Evolutionary conservation across 257 asterid species (phyloP), one percentile per base, ranked within the genome.

Genomic region (Eucommia ulmoides): DNA sequence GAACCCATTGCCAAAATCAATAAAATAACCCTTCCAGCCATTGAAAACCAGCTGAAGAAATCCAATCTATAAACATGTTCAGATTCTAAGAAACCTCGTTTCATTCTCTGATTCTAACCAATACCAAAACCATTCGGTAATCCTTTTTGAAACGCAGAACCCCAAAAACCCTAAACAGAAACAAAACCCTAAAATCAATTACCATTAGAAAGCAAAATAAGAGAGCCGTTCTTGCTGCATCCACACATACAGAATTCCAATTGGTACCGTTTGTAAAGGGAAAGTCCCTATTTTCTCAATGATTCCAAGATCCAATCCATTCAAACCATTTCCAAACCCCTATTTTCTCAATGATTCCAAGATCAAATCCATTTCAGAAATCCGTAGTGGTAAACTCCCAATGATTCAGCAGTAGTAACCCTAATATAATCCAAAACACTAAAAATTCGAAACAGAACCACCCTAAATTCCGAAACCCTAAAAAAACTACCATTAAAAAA

Each of bases 391-490:
- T 3, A 8, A 38, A 38, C 45, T 38, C 8, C 15, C 6, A 38
- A 7, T 3, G 15, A 38, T 38, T 6, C 45, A 38, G 45, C 7
- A 29, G n/a, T 38, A 5, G n/a, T 3, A 38, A 14, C n/a, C n/a
- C n/a, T n/a, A n/a, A n/a, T n/a, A n/a, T n/a, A n/a, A n/a, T n/a
- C n/a, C n/a, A n/a, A n/a, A n/a, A n/a, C n/a, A n/a, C n/a, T n/a
- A n/a, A n/a, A n/a, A n/a, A n/a, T n/a, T n/a, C n/a, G n/a, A n/a
- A n/a, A n/a, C n/a, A n/a, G n/a, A n/a, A n/a, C n/a, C n/a, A n/a
- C 17, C 58, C 50, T 41, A 53, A 22, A 42, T 26, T n/a, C 3
- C 22, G n/a, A n/a, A n/a, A n/a, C n/a, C n/a, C n/a, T n/a, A n/a
- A n/a, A n/a, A n/a, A n/a, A n/a, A n/a, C n/a, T n/a, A n/a, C n/a